Evolutionary conservation across 495 filamentous ascomycete genomes (phyloP).

Genomic region (Trichoderma erinaceum): DNA sequence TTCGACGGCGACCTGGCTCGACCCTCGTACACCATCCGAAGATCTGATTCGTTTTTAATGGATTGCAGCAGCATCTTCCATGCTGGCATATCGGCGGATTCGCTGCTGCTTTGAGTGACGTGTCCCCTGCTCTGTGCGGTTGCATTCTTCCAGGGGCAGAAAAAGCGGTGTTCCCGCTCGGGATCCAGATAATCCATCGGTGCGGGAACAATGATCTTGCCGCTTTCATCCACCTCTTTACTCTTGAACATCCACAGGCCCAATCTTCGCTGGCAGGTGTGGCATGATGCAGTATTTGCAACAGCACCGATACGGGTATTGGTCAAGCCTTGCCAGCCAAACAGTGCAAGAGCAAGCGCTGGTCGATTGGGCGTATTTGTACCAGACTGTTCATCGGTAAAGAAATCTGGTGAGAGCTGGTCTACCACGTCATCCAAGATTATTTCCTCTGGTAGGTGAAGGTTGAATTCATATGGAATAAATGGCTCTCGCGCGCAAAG

Average conservation of each 20-base stretch:
- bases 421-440: slow-evolving; percentile 44
- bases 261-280: slow-evolving; percentile 78
- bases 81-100: slow-evolving; percentile 30
- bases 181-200: slow-evolving; percentile 62
- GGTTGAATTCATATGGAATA: slow-evolving; percentile 47
- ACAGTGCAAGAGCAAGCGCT: slow-evolving; percentile 70
- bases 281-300: slow-evolving; percentile 67
- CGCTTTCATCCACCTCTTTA: slow-evolving; percentile 43
- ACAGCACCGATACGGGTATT: slow-evolving; percentile 52
- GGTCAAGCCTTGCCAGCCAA: slow-evolving; percentile 74
- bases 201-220: slow-evolving; percentile 47
- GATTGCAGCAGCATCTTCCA: slow-evolving; percentile 42
- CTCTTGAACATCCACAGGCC: slow-evolving; percentile 91
- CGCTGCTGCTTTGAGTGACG: slow-evolving; percentile 17
- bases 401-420: slow-evolving; percentile 42
- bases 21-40: slow-evolving; percentile 23
- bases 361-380: slow-evolving; percentile 45
- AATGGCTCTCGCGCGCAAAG: slow-evolving; percentile 40
- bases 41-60: slow-evolving; percentile 40
- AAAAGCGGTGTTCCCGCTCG: slow-evolving; percentile 65
- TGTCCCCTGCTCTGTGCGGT: slow-evolving; percentile 47
- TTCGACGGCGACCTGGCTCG: slow-evolving; percentile 22
- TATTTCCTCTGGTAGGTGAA: slow-evolving; percentile 40
- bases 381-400: slow-evolving; percentile 27
- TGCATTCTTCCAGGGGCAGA: slow-evolving; percentile 72